Evolutionary conservation across 495 filamentous ascomycete genomes (phyloP).

Genomic region (Elasticomyces elasticus): DNA sequence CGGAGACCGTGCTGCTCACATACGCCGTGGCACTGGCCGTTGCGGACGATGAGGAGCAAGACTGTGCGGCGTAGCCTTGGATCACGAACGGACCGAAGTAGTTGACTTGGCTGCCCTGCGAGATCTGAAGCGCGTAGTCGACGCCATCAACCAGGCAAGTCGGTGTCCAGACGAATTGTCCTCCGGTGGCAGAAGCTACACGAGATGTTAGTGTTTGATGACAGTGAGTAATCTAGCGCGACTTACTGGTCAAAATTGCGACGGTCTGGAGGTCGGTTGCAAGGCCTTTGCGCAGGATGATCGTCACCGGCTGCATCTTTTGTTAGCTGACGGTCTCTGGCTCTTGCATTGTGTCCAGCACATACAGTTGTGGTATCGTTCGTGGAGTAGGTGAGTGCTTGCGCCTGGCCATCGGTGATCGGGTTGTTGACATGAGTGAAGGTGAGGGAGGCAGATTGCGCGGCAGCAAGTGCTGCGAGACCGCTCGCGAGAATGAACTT

Average conservation of each 20-base stretch:
- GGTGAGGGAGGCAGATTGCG: constrained; percentile 22
- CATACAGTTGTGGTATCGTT: constrained; percentile 19
- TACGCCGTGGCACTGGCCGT: constrained; percentile 8
- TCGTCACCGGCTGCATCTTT: constrained; percentile 22
- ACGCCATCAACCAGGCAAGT: constrained; percentile 22
- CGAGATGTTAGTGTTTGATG: not conserved
- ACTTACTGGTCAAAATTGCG: constrained; percentile 22
- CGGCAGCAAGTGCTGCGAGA: constrained; percentile 24
- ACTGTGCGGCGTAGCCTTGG: constrained; percentile 20
- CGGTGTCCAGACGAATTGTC: constrained; percentile 24
- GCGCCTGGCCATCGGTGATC: constrained; percentile 16
- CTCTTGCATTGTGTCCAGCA: not conserved
- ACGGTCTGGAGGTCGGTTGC: constrained; percentile 23
- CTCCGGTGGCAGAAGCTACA: constrained; percentile 14
- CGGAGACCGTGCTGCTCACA: constrained; percentile 8
- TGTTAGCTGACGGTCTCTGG: constrained; percentile 2
- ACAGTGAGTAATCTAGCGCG: not conserved
- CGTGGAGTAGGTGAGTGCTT: constrained; percentile 19
- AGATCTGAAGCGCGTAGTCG: constrained; percentile 30
- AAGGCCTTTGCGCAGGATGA: constrained; percentile 28
- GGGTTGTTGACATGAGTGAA: constrained; percentile 20
- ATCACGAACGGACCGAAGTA: constrained; percentile 30
- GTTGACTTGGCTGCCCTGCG: constrained; percentile 28
- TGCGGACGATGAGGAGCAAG: constrained; percentile 2
- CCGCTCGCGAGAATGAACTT: constrained; percentile 16